Base-by-base conservation (phyloP, 1,139 yeast genomes). In the Magnusiomyces fungicola region DNA sequence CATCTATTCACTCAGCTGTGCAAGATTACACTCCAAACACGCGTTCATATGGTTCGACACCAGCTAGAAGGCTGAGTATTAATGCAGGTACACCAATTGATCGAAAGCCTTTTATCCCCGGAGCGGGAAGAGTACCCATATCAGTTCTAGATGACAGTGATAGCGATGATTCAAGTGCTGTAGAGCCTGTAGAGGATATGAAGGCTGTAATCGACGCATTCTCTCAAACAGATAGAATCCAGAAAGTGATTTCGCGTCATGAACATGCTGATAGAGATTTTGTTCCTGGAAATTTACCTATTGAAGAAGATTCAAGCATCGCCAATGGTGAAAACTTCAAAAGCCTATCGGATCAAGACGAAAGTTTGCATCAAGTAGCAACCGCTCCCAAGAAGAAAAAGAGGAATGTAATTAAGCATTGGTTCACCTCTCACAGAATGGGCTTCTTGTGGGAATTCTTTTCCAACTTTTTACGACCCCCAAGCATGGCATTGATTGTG, bases 391-490 rank as follows among this genome's bases (percentile, higher is more conserved):
- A n/a, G n/a, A n/a, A n/a, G n/a, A 43, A 43, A 16, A 22, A 43
- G 16, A 14, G 40, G 23, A 14, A 16, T 33, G 6, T 27, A 25
- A 27, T 39, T 12, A 38, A 49, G 21, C 34, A 40, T 23, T 45
- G 37, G 36, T 27, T 41, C n/a, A 14, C 30, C 22, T 51, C 54
- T 36, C 40, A 45, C 18, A 37, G 21, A 21, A 7, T 64, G 46
- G 61, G 62, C 24, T 55, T 64, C 25, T 55, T 64, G 23, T 60
- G 67, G 7, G 68, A 69, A 45, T 69, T 75, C 53, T 23, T 73
- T 1, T 75, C 75, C 58, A 88, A 87, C 65, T 75, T 89, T 55
- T 60, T 74, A 43, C 74, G 94, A n/a, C 94, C 95, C 0, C 81
- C 81, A 44, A 81, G 94, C 1, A 57, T 81, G 42, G 71, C 90